These are phyloP conservation scores for Leccinum arenicola DNA, from an alignment of 768 basidiomycete species.

Conservation along the genomic window DNA sequence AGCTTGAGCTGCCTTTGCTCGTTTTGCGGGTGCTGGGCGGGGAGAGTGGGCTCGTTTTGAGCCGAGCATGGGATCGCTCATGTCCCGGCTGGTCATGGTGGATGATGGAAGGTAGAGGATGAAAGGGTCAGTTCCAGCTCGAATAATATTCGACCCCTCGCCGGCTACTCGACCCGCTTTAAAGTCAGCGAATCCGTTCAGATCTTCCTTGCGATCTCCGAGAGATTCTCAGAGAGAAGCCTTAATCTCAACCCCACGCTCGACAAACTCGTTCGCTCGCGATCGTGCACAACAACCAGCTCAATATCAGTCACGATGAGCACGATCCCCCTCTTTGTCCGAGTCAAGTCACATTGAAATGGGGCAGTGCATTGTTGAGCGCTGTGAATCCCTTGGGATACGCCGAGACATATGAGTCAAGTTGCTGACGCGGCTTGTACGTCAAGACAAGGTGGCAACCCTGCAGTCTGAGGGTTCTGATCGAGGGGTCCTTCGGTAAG, in stretches of 20 bases:
- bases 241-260: slow-evolving; percentile 1
- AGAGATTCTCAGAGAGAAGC: slow-evolving; percentile 1
- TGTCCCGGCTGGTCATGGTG: slow-evolving; percentile 18
- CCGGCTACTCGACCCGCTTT: slow-evolving; percentile 21
- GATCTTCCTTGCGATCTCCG: background rate
- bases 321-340: background rate
- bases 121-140: slow-evolving; percentile 1
- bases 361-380: background rate
- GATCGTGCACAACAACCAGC: background rate
- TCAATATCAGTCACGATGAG: background rate
- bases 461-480: slow-evolving; percentile 16
- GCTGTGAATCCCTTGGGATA: slow-evolving; percentile 2
- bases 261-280: background rate
- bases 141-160: slow-evolving; percentile 8
- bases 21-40: slow-evolving; percentile 32
- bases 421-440: slow-evolving; percentile 22
- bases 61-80: slow-evolving; percentile 22
- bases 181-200: slow-evolving; percentile 23
- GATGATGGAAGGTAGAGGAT: slow-evolving; percentile 9
- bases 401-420: slow-evolving; percentile 18
- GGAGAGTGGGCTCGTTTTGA: slow-evolving; percentile 33
- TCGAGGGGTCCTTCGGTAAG: slow-evolving; percentile 4
- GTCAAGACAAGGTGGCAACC: slow-evolving; percentile 4
- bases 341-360: background rate
- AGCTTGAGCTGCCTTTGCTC: slow-evolving; percentile 44